Conservation (phyloP, 768 basidiomycete genomes). For the Phallus indusiatus region DNA sequence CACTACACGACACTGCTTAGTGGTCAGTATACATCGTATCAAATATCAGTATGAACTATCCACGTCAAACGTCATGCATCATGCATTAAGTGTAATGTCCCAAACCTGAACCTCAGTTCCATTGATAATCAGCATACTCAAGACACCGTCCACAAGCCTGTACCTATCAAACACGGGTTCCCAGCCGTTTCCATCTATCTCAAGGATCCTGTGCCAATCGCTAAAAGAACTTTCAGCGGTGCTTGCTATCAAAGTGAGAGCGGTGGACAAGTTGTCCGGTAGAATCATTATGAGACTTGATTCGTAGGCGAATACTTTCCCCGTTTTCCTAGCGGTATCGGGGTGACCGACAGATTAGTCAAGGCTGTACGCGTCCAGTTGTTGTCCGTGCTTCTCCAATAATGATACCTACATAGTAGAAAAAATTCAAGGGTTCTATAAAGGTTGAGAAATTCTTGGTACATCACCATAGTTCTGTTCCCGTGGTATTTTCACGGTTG, state of each 20-base stretch:
- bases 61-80: too few species aligned
- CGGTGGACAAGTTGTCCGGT: constrained; percentile 28
- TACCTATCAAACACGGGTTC: constrained; percentile 28
- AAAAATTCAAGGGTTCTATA: not conserved
- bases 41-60: too few species aligned
- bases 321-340: constrained; percentile 30
- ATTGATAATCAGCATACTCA: constrained; percentile 27
- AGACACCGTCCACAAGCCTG: constrained; percentile 22
- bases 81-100: constrained; percentile 18
- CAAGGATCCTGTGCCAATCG: constrained; percentile 26
- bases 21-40: too few species aligned
- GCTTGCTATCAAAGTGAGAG: constrained; percentile 22
- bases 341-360: constrained; percentile 28
- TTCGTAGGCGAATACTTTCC: constrained; percentile 21
- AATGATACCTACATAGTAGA: constrained; percentile 3
- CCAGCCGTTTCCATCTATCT: constrained; percentile 22
- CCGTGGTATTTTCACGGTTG: constrained; percentile 29
- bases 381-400: constrained; percentile 1
- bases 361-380: constrained; percentile 25
- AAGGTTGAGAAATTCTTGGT: not conserved
- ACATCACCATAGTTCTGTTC: constrained; percentile 24
- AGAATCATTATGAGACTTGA: constrained; percentile 20
- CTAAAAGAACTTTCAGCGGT: constrained; percentile 23
- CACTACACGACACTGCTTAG: too few species aligned
- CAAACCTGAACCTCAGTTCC: constrained; percentile 20